Evolutionary conservation across 345 rosid genomes (phyloP), one percentile per base, ranked within the genome.

Genomic region (Fremontodendron californicum): DNA sequence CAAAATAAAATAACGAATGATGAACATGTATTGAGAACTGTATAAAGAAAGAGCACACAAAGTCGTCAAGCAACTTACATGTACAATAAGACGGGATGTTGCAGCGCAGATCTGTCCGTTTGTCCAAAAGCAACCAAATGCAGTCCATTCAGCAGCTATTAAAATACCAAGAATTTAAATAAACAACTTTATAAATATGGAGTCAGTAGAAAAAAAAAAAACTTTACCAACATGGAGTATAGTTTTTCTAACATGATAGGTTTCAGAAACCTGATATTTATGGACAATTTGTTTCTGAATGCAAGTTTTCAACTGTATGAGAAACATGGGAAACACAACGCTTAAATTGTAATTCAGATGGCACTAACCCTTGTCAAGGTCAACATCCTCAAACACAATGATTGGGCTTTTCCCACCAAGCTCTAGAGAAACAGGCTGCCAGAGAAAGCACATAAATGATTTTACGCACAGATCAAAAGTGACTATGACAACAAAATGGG

Each of bases 71-170:
- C 42, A 27, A 78, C 99, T 87, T 84, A 91, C 98, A 85, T 90
- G 99, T 75, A 96, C 91, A 46, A 94, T 82, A 69, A 96, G 93
- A 49, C 99, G 93, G 54, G 99, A 96, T 85, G 99, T 96, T 78
- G 99, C 98, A 84, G 98, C 92, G 78, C 99, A 94, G 73, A 96
- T 96, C 88, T 96, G 97, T 71, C 99, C 98, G 87, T 91, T 94
- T 68, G 96, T 93, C 91, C 97, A 92, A 84, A 93, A 96, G 91
- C 98, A 93, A 69, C 98, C 98, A 81, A 93, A 92, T 61, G 83
- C 71, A 61, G 90, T 87, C 90, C 99, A 93, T 77, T 96, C 98
- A 71, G 88, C 97, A 83, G 97, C 99, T 96, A 83, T 81, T 71
- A 33, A 73, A 60, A 73, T 78, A 75, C 73, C 78, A 65, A 81